Evolutionary conservation across 2,329 filamentous ascomycete genomes (phyloP).

Genomic region (Trichoderma citrinoviride): DNA sequence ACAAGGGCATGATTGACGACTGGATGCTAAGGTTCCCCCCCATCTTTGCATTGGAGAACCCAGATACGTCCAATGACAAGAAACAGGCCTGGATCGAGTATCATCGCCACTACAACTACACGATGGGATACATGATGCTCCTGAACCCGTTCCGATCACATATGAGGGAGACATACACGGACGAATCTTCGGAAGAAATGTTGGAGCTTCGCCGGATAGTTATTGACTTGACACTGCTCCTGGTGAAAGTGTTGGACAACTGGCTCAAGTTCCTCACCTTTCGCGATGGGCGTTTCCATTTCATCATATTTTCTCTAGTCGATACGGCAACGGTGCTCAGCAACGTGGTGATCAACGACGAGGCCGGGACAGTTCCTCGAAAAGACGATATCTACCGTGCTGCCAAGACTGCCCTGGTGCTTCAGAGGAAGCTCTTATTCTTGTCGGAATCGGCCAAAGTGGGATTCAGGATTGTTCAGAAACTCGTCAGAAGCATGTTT

Average conservation of each 20-base stretch:
- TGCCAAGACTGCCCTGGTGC: constrained; percentile 36
- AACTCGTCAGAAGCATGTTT: constrained; percentile 22
- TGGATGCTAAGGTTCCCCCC: constrained; percentile 44
- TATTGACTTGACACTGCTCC: constrained; percentile 42
- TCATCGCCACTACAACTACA: constrained; percentile 48
- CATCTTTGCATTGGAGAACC: constrained; percentile 39
- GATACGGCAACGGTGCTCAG: constrained; percentile 50
- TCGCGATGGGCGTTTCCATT: constrained; percentile 48
- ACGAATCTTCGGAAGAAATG: constrained; percentile 33
- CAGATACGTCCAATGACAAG: constrained; percentile 42
- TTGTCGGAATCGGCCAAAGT: constrained; percentile 37
- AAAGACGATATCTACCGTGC: constrained; percentile 40
- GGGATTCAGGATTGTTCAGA: constrained; percentile 36
- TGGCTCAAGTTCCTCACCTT: constrained; percentile 46
- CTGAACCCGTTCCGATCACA: constrained; percentile 47
- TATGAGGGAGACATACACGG: constrained; percentile 36
- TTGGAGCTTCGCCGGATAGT: constrained; percentile 39
- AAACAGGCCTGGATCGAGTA: constrained; percentile 41
- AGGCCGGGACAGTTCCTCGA: constrained; percentile 37
- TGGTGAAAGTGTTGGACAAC: constrained; percentile 40
- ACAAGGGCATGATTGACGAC: constrained; percentile 35
- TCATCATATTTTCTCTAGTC: constrained; percentile 51
- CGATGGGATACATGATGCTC: constrained; percentile 45
- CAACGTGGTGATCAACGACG: constrained; percentile 50
- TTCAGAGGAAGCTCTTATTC: constrained; percentile 34